Conservation (phyloP, 805 yeast species). For the Blastobotrys muscicola region DNA sequence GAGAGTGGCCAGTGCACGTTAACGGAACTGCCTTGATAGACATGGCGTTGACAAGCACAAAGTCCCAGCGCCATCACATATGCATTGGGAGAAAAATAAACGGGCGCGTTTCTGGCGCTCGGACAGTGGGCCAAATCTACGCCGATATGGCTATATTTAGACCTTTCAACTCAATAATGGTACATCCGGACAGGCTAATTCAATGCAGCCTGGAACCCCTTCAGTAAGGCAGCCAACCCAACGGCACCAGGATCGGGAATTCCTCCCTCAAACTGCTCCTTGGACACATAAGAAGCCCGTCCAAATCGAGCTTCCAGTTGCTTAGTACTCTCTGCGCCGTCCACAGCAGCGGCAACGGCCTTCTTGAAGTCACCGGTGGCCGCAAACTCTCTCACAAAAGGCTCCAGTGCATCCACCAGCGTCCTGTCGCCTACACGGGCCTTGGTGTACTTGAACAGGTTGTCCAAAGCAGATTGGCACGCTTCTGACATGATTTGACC, state of each 20-base stretch:
- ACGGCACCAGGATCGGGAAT: constrained; percentile 94
- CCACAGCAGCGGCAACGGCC: constrained; percentile 54
- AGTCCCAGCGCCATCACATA: neutral
- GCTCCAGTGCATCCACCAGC: constrained; percentile 78
- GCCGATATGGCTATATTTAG: too few species aligned
- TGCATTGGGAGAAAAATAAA: too few species aligned
- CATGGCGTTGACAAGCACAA: neutral
- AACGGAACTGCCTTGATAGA: constrained; percentile 22
- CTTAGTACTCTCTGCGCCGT: constrained; percentile 71
- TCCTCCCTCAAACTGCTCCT: constrained; percentile 36
- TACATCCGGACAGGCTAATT: too few species aligned
- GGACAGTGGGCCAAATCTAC: too few species aligned
- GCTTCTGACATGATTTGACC: constrained; percentile 21
- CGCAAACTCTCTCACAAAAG: constrained; percentile 61
- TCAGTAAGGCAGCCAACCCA: constrained; percentile 57
- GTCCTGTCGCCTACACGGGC: constrained; percentile 89
- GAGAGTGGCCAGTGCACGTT: constrained; percentile 29
- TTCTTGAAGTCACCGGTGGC: constrained; percentile 41
- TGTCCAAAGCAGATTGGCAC: constrained; percentile 47
- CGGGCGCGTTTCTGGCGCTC: too few species aligned
- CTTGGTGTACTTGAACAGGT: constrained; percentile 74
- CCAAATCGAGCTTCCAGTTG: constrained; percentile 79
- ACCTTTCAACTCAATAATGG: too few species aligned
- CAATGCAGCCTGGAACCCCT: constrained; percentile 28
- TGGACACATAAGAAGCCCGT: constrained; percentile 80